Conservation (phyloP, 306 rosid species). For the Malus orientalis region DNA sequence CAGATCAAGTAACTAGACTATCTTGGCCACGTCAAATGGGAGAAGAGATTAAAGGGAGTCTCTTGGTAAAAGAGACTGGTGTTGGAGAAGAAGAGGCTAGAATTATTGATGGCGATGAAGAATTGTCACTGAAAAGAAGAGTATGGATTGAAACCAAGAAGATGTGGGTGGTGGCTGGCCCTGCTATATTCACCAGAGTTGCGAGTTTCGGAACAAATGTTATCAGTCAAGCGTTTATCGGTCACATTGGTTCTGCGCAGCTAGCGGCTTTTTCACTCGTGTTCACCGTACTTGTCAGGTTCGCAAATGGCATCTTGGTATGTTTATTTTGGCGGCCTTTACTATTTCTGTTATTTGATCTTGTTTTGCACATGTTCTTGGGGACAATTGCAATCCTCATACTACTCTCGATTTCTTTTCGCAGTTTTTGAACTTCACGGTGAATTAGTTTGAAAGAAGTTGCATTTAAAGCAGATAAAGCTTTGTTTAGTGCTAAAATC, state of each 20-base stretch:
- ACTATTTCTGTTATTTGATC: not conserved
- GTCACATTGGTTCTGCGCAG: slow-evolving; percentile 44
- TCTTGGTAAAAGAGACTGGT: slow-evolving; percentile 11
- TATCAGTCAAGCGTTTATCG: slow-evolving; percentile 39
- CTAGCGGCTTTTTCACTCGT: slow-evolving; percentile 52
- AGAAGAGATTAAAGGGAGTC: slow-evolving; percentile 16
- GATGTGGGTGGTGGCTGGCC: slow-evolving; percentile 51
- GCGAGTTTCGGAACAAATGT: slow-evolving; percentile 40
- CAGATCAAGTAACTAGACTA: not conserved
- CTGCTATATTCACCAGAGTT: slow-evolving; percentile 46
- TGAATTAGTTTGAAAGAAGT: not conserved
- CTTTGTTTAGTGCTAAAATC: not conserved
- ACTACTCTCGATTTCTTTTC: not conserved
- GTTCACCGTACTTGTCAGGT: slow-evolving; percentile 37
- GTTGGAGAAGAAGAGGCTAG: not conserved
- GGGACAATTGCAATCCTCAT: not conserved
- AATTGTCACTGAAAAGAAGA: slow-evolving; percentile 21
- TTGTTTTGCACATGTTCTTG: not conserved
- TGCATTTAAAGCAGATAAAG: not conserved
- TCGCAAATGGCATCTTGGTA: slow-evolving; percentile 51
- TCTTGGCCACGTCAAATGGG: not conserved
- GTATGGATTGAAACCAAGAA: slow-evolving; percentile 45
- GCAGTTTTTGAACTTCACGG: not conserved
- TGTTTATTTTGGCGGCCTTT: not conserved
- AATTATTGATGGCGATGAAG: slow-evolving; percentile 1